Evolutionary conservation across 345 rosid genomes (phyloP).

Genomic region (Eutrema yunnanense): DNA sequence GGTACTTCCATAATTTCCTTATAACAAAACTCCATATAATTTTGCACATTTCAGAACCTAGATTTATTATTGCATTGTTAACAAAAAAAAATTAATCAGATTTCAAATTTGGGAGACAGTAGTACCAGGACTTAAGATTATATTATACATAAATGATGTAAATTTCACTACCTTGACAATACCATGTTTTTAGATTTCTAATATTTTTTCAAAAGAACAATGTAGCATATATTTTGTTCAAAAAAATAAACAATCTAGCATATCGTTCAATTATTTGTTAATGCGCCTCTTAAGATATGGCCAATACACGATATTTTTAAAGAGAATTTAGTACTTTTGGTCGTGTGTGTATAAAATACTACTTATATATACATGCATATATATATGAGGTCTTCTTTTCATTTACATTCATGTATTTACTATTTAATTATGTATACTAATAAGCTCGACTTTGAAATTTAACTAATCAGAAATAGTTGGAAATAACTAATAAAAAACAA

Average conservation of each 20-base stretch:
- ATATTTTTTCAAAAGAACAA: background rate
- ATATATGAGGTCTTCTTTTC: background rate
- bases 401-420: background rate
- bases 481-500: background rate
- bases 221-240: background rate
- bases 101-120: background rate
- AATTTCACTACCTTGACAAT: background rate
- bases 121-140: background rate
- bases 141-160: background rate
- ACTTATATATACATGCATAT: background rate
- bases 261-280: constrained; percentile 2
- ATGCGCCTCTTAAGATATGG: background rate
- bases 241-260: background rate
- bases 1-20: background rate
- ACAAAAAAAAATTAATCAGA: background rate
- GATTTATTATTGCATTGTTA: background rate
- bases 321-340: constrained; percentile 10
- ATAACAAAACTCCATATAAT: background rate
- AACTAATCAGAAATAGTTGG: background rate
- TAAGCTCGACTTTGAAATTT: background rate
- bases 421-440: background rate
- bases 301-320: background rate
- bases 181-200: background rate
- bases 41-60: background rate
- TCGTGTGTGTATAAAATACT: constrained; percentile 19